These are phyloP conservation scores for Fusarium humuli DNA, from an alignment of 2,329 filamentous ascomycete species.

Conservation along the genomic window DNA sequence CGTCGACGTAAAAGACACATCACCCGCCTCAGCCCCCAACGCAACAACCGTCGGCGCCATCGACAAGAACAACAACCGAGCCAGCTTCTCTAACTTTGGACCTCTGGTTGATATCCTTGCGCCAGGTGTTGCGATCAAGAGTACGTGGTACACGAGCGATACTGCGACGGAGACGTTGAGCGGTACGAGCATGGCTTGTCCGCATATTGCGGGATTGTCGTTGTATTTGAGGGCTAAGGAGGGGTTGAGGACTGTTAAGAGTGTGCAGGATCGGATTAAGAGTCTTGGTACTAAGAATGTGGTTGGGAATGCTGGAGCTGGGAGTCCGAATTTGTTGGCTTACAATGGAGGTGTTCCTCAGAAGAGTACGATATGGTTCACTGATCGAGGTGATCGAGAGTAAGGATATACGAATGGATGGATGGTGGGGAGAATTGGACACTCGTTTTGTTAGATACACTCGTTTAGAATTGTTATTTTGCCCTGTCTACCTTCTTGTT, in stretches of 20 bases:
- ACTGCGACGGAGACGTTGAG: conserved; percentile 60
- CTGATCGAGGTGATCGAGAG: not conserved
- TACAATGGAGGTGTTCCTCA: conserved; percentile 57
- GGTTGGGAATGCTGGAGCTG: conserved; percentile 49
- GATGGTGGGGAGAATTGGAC: not conserved
- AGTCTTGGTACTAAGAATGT: conserved; percentile 55
- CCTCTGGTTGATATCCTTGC: conserved; percentile 62
- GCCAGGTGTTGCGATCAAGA: conserved; percentile 60
- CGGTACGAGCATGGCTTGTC: conserved; percentile 72
- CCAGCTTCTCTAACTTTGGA: conserved; percentile 65
- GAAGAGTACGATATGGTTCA: not conserved
- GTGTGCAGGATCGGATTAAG: conserved; percentile 57
- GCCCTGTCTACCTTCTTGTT: too few relatives aligned
- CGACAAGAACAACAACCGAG: conserved; percentile 52
- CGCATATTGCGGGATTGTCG: conserved; percentile 69
- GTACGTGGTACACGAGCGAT: conserved; percentile 58
- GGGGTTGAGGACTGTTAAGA: conserved; percentile 55
- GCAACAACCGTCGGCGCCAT: conserved; percentile 67
- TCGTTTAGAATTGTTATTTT: not conserved
- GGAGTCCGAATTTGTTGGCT: conserved; percentile 59
- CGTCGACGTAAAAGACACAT: conserved; percentile 55
- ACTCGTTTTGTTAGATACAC: conserved; percentile 12
- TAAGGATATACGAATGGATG: too few relatives aligned
- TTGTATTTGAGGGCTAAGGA: conserved; percentile 60
- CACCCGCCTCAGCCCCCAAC: conserved; percentile 60